Evolutionary conservation across 805 yeast species (phyloP), one percentile per base, ranked within the genome.

Genomic region (Lachancea meyersii): DNA sequence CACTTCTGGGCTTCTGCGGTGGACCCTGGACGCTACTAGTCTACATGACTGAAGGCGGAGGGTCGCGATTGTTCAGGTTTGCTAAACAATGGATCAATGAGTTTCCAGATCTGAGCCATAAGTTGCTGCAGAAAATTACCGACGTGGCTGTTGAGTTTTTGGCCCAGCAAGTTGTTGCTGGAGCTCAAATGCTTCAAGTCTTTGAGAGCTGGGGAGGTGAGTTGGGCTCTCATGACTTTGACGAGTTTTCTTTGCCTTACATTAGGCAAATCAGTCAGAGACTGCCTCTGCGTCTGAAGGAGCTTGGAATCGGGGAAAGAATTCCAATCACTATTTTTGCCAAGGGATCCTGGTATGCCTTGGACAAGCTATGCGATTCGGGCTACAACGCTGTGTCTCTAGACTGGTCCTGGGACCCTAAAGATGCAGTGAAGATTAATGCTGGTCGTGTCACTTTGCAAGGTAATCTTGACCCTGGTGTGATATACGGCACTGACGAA

Each of bases 161-260:
- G 57, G 95, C 95, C 3, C 85, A 82, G 56, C 98, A 93, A 67
- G 96, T 93, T 35, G 79, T 80, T 52, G 98, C 98, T 1, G 98
- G 98, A 53, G 97, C 97, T 27, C 98, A 93, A 69, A 88, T 93
- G 81, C 73, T 93, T 47, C 98, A 93, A 67, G 88, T 93, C 27
- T 93, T 93, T 60, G 98, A 93, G 61, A 84, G 95, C 28, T 89
- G 96, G 95, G 98, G 96, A 44, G 96, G 97, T 40, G 97, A 93
- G 67, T 73, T 93, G 45, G 93, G 95, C 1, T 95, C 96, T 10
- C 69, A 69, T 40, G 98, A 93, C 57, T 93, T 91, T 65, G 73
- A 74, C 48, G 89, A 85, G 62, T 93, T 88, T 64, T 82, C 94
- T 3, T 75, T 91, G 56, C 97, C 97, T 3, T 93, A 86, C 61